These are phyloP conservation scores for Aspergillus ibericus DNA, from an alignment of 2,329 filamentous ascomycete species.

Conservation along the genomic window DNA sequence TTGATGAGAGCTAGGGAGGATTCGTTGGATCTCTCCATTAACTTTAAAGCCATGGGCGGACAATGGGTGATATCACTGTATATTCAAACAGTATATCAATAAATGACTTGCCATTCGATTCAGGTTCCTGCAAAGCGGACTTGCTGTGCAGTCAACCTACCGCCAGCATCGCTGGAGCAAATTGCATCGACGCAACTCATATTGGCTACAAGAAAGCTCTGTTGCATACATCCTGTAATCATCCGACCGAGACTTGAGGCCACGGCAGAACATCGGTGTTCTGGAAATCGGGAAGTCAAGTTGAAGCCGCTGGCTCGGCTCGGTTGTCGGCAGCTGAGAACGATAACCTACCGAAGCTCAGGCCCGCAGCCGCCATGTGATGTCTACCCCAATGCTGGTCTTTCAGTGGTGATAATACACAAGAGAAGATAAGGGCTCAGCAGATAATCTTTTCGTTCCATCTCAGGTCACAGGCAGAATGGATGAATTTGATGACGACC, in stretches of 20 bases:
- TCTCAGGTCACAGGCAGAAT: not conserved
- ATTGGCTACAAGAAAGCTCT: not conserved
- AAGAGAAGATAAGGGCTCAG: not conserved
- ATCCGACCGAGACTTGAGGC: not conserved
- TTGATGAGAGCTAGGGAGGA: too few relatives aligned
- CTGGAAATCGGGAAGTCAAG: not conserved
- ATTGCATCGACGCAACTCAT: not conserved
- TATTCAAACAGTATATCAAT: not conserved
- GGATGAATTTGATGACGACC: not conserved
- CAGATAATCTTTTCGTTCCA: too few relatives aligned
- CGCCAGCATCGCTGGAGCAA: not conserved
- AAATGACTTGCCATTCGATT: too few relatives aligned
- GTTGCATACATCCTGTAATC: not conserved
- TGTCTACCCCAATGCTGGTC: not conserved
- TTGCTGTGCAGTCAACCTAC: too few relatives aligned
- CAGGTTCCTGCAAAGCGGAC: not conserved
- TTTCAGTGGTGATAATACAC: not conserved
- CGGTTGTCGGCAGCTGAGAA: not conserved
- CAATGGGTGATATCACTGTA: not conserved
- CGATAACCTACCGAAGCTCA: not conserved
- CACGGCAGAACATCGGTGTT: not conserved
- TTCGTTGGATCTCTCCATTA: too few relatives aligned
- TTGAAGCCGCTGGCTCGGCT: not conserved
- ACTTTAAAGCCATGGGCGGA: too few relatives aligned
- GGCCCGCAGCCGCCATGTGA: not conserved